Evolutionary conservation across 148 eudicot genomes (phyloP), one percentile per base, ranked within the genome.

Genomic region (Silene conica): DNA sequence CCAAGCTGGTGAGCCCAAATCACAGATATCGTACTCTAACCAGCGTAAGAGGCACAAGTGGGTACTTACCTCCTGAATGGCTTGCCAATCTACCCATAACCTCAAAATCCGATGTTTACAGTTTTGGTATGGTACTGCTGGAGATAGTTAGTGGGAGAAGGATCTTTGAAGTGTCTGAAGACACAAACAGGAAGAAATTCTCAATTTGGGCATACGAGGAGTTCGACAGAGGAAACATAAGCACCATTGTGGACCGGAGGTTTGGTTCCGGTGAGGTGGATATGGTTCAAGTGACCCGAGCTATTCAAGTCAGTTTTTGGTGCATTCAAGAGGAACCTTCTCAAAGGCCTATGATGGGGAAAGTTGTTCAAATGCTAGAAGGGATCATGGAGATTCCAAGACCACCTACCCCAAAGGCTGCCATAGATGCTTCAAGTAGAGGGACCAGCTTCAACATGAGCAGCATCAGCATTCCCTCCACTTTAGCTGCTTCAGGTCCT

Each of bases 51-150:
- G 95, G 98, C 6, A 93, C 98, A 11, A 77, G 96, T 82, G 98
- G 96, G 50, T 93, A 93, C 74, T 77, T 93, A 72, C 90, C 94
- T 69, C 98, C 98, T 0, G 97, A 93, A 73, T 93, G 98, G 98
- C 80, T 93, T 5, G 85, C 92, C 6, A 88, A 88, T 70, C 82
- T 88, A 9, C 89, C 98, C 0, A 85, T 93, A n/a, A 91, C 96
- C 41, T 84, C 92, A 1, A 93, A 93, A 82, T 82, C 95, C 0
- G 98, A 93, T 79, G 86, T 91, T n/a, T 93, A 84, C 45, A 89
- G 98, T 71, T 91, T 79, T 19, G 97, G 98, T 12, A 91, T 93
- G 98, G 90, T 91, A 20, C 74, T 93, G 77, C 65, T 93, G 28
- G 98, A 93, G 83, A 82, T 85, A 6, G 83, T 93, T 19, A 85